A percentile compares a stretch with the other conserved stretches of the same genome.
Conservation (phyloP, 1,139 yeast species). For the Meyerozyma smithsonii region DNA sequence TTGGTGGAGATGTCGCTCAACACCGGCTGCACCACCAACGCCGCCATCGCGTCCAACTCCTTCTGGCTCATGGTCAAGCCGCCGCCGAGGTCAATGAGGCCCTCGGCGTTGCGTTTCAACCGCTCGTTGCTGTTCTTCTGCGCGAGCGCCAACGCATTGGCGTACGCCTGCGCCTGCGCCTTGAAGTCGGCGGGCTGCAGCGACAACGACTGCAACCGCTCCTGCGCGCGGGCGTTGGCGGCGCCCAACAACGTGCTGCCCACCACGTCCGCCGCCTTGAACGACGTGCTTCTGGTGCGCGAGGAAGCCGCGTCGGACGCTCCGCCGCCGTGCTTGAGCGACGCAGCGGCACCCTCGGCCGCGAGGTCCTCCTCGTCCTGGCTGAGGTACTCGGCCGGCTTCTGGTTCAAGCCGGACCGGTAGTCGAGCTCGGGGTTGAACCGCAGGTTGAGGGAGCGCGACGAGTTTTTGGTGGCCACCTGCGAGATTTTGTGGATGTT, state of each 20-base stretch:
- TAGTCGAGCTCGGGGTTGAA: conserved; percentile 43
- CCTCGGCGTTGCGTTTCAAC: conserved; percentile 38
- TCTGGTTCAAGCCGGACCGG: conserved; percentile 33
- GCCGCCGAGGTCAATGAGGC: conserved; percentile 80
- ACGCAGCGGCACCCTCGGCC: conserved; percentile 38
- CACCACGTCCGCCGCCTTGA: conserved; percentile 41
- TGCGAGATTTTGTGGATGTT: conserved; percentile 39
- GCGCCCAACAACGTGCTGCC: conserved; percentile 55
- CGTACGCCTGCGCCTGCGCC: conserved; percentile 41
- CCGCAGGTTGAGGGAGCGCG: conserved; percentile 37
- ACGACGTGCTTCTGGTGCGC: conserved; percentile 29
- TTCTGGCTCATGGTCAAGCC: conserved; percentile 73
- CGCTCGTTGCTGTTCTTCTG: conserved; percentile 60
- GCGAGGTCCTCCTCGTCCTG: conserved; percentile 30
- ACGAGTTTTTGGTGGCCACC: conserved; percentile 41
- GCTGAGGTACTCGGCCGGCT: conserved; percentile 24
- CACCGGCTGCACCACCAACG: conserved; percentile 80
- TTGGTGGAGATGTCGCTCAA: conserved; percentile 66
- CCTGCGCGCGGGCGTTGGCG: conserved; percentile 57
- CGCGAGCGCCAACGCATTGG: conserved; percentile 57
- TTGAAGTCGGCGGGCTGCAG: conserved; percentile 32
- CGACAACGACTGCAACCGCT: conserved; percentile 39
- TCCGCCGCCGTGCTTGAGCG: conserved; percentile 28
- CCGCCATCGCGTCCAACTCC: conserved; percentile 81
- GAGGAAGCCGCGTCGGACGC: conserved; percentile 21